These are phyloP conservation scores for Breviolum minutum DNA, from an alignment of 73 alveolate species.

Conservation along the genomic window DNA sequence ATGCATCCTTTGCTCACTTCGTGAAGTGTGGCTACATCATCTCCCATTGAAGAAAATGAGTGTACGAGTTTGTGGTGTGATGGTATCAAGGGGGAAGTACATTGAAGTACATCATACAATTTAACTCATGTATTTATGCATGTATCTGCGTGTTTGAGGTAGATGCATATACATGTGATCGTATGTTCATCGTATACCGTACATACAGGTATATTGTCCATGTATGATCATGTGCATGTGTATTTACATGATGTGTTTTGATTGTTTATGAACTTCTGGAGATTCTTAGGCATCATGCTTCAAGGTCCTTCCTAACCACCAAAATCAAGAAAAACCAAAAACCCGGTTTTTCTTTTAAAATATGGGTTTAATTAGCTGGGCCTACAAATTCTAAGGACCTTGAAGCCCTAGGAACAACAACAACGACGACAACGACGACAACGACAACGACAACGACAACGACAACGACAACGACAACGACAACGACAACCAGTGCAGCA, in stretches of 20 bases:
- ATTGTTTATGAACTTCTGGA: too few species aligned
- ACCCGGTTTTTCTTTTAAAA: conserved; percentile 1
- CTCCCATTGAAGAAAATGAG: neutral
- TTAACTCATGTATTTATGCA: too few species aligned
- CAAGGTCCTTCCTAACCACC: neutral
- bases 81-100: neutral
- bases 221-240: neutral
- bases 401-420: neutral
- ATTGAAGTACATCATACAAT: neutral
- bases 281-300: neutral
- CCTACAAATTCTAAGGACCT: neutral
- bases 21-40: neutral
- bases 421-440: too few species aligned
- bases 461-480: too few species aligned
- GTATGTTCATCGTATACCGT: neutral
- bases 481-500: too few species aligned
- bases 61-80: neutral
- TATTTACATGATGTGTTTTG: too few species aligned
- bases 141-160: neutral
- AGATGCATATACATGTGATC: too few species aligned
- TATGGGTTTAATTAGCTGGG: neutral
- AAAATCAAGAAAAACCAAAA: neutral
- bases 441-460: too few species aligned
- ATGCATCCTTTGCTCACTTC: neutral
- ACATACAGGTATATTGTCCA: neutral